Evolutionary conservation across 2,329 filamentous ascomycete species (phyloP).

Genomic region (Curvularia verruculosa): DNA sequence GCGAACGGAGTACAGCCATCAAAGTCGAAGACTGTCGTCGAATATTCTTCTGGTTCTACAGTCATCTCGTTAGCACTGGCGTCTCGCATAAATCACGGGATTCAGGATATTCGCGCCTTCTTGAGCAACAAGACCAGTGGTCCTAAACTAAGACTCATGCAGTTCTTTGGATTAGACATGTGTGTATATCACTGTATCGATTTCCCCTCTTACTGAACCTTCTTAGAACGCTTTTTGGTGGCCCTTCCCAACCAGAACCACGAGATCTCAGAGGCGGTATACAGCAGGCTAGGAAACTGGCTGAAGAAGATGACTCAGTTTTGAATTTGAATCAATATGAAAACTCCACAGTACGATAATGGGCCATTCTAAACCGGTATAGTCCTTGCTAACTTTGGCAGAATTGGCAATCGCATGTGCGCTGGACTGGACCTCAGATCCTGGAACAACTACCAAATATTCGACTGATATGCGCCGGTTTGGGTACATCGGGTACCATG

Average conservation of each 20-base stretch:
- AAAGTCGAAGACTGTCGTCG: slow-evolving; percentile 26
- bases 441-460: slow-evolving; percentile 62
- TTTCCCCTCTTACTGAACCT: background rate
- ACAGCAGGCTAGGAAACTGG: slow-evolving; percentile 19
- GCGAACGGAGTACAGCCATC: slow-evolving; percentile 18
- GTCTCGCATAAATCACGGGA: slow-evolving; percentile 27
- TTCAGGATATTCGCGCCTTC: slow-evolving; percentile 26
- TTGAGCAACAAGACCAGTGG: slow-evolving; percentile 30
- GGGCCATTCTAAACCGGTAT: background rate
- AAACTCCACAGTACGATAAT: slow-evolving; percentile 49
- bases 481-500: slow-evolving; percentile 60
- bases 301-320: slow-evolving; percentile 49
- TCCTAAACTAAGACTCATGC: slow-evolving; percentile 27
- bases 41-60: slow-evolving; percentile 31
- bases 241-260: slow-evolving; percentile 49
- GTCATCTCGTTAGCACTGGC: slow-evolving; percentile 31
- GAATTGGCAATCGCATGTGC: slow-evolving; percentile 62
- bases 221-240: slow-evolving; percentile 57
- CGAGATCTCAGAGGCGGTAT: slow-evolving; percentile 28
- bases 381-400: background rate
- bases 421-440: slow-evolving; percentile 67
- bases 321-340: slow-evolving; percentile 65
- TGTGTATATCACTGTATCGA: background rate
- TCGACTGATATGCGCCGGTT: slow-evolving; percentile 61
- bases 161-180: slow-evolving; percentile 34